A percentile compares a stretch with the other conserved stretches of the same genome.
Evolutionary conservation across 306 rosid species (phyloP).

Genomic region (Notholithocarpus densiflorus): DNA sequence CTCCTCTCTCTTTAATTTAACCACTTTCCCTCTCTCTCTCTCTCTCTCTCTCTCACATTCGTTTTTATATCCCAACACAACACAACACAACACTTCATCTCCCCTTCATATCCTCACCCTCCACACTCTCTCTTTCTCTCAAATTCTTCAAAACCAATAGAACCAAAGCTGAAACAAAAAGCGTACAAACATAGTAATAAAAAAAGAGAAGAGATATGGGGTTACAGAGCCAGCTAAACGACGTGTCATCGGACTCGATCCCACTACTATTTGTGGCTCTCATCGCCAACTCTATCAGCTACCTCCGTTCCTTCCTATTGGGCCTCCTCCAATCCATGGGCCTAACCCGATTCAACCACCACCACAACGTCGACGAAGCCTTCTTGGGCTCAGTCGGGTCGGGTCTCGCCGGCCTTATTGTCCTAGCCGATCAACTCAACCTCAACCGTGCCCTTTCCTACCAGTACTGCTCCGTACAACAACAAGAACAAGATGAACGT

Average conservation of each 20-base stretch:
- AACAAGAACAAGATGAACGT: too few species aligned
- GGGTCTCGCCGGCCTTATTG: constrained; percentile 54
- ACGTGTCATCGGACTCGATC: constrained; percentile 81
- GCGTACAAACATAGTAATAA: too few species aligned
- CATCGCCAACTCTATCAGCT: constrained; percentile 53
- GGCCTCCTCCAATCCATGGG: constrained; percentile 44
- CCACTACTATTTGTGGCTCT: constrained; percentile 60
- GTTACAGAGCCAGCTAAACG: constrained; percentile 66
- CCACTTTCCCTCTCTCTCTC: background rate
- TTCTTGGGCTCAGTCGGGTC: constrained; percentile 51
- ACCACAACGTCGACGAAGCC: constrained; percentile 37
- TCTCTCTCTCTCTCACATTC: too few species aligned
- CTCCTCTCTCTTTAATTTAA: background rate
- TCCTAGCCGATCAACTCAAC: constrained; percentile 73
- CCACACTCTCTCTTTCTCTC: background rate
- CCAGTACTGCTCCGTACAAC: constrained; percentile 13
- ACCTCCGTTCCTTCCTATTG: constrained; percentile 51
- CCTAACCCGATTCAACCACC: constrained; percentile 30
- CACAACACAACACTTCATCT: background rate
- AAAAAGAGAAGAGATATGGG: constrained; percentile 42
- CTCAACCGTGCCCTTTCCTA: constrained; percentile 43
- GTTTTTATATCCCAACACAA: background rate
- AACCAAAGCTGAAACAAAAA: background rate
- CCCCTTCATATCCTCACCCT: background rate
- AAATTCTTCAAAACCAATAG: background rate